These are phyloP conservation scores for Coemansia sp. DNA, from an alignment of 192 early-diverging fungal species.

Conservation along the genomic window DNA sequence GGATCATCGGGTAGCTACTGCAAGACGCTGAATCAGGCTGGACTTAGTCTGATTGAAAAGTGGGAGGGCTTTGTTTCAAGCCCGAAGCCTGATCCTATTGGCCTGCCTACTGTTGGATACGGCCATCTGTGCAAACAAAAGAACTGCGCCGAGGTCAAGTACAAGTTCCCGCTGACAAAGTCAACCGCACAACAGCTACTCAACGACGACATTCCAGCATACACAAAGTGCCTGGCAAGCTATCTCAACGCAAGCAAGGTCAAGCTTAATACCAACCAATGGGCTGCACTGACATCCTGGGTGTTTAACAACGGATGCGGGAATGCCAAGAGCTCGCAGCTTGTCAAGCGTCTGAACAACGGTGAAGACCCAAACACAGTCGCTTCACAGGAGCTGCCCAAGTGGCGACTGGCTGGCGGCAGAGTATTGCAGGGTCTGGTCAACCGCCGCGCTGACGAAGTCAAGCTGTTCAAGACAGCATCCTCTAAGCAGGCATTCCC, in stretches of 20 bases:
- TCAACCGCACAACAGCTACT: constrained; percentile 32
- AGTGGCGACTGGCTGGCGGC: constrained; percentile 40
- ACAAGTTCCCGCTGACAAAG: constrained; percentile 34
- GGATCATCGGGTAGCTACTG: no score
- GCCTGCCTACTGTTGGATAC: constrained; percentile 51
- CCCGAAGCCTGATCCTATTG: constrained; percentile 44
- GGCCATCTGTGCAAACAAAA: constrained; percentile 31
- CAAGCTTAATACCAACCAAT: constrained; percentile 42
- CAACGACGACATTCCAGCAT: constrained; percentile 21
- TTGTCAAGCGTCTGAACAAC: constrained; percentile 34
- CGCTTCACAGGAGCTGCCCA: constrained; percentile 42
- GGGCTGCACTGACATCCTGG: constrained; percentile 44
- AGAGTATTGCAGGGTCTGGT: constrained; percentile 23
- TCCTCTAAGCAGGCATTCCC: constrained; percentile 24
- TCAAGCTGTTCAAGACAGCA: constrained; percentile 30
- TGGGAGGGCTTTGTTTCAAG: constrained; percentile 46
- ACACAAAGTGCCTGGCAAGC: constrained; percentile 30
- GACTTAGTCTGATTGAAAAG: constrained; percentile 33
- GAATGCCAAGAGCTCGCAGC: constrained; percentile 22
- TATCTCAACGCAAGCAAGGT: constrained; percentile 12
- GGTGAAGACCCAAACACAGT: constrained; percentile 34
- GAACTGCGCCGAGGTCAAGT: constrained; percentile 26
- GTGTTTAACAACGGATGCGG: constrained; percentile 45
- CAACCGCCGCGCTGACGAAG: constrained; percentile 29
- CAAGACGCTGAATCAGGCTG: constrained; percentile 19